phyloP scores from a whole-genome alignment of 2,329 filamentous ascomycete genomes.

The Biscogniauxia marginata region DNA sequence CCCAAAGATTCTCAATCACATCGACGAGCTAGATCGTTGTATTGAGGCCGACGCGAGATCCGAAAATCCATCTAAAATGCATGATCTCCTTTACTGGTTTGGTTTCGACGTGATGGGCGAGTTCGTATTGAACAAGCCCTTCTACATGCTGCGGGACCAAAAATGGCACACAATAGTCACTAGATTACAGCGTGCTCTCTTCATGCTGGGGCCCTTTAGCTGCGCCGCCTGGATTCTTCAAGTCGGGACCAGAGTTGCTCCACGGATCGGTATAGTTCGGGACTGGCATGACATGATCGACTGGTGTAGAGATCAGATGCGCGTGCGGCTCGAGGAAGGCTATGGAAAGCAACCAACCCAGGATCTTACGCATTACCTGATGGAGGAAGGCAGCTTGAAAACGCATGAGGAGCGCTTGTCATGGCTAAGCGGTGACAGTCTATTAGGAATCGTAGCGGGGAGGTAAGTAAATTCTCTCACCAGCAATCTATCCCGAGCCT shows the following conservation, averaged over 20 bases:
- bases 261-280: conserved; percentile 14
- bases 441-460: conserved; percentile 26
- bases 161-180: conserved; percentile 3
- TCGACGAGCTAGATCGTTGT: conserved; percentile 17
- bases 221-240: conserved; percentile 29
- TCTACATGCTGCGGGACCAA: neutral
- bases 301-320: conserved; percentile 25
- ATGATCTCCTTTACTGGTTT: conserved; percentile 5
- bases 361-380: conserved; percentile 2
- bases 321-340: neutral
- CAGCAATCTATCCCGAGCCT: too few relatives aligned
- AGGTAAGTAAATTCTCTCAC: conserved; percentile 13
- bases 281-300: conserved; percentile 24
- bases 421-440: conserved; percentile 17
- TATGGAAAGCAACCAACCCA: neutral
- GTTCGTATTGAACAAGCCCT: conserved; percentile 5
- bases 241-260: conserved; percentile 18
- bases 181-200: conserved; percentile 24
- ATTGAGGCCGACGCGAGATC: conserved; percentile 12
- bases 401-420: too few relatives aligned
- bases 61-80: neutral
- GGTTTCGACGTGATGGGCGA: conserved; percentile 8
- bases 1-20: neutral
- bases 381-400: neutral
- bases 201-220: conserved; percentile 30